These are phyloP conservation scores for Mycothermus thermophilus DNA, from an alignment of 495 filamentous ascomycete species.

Conservation along the genomic window DNA sequence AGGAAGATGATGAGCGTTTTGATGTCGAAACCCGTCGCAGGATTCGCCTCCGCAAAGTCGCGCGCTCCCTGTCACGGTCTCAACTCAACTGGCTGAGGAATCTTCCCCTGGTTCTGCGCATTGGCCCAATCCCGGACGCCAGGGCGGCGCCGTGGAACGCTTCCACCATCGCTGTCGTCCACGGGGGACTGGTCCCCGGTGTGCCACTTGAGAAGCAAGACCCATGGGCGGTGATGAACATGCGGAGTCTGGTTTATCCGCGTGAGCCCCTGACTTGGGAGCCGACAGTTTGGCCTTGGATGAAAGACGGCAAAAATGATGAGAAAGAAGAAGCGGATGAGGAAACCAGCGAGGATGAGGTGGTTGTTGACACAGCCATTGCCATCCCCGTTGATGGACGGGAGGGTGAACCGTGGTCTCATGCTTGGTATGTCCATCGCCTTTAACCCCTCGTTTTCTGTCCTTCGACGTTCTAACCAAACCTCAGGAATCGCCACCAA, in stretches of 20 bases:
- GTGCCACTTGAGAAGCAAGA: conserved; percentile 61
- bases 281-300: too few species aligned
- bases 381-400: conserved; percentile 44
- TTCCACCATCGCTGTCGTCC: conserved; percentile 56
- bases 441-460: neutral
- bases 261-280: too few species aligned
- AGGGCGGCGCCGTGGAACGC: conserved; percentile 28
- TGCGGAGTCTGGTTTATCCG: conserved; percentile 53
- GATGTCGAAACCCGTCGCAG: conserved; percentile 9
- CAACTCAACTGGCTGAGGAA: conserved; percentile 57
- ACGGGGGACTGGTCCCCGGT: conserved; percentile 70
- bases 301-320: neutral
- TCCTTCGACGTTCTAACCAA: neutral
- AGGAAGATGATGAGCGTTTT: conserved; percentile 7
- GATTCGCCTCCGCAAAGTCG: conserved; percentile 19
- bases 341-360: conserved; percentile 1
- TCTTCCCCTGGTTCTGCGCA: conserved; percentile 60
- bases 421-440: conserved; percentile 30
- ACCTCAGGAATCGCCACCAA: conserved; percentile 20
- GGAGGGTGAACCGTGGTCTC: conserved; percentile 52
- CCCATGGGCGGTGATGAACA: conserved; percentile 74
- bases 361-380: conserved; percentile 14
- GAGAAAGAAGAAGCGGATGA: neutral
- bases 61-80: conserved; percentile 22
- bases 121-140: conserved; percentile 39